Evolutionary conservation across 176 grass and related monocot genomes (phyloP).

Genomic region (Calamus simplicifolius): DNA sequence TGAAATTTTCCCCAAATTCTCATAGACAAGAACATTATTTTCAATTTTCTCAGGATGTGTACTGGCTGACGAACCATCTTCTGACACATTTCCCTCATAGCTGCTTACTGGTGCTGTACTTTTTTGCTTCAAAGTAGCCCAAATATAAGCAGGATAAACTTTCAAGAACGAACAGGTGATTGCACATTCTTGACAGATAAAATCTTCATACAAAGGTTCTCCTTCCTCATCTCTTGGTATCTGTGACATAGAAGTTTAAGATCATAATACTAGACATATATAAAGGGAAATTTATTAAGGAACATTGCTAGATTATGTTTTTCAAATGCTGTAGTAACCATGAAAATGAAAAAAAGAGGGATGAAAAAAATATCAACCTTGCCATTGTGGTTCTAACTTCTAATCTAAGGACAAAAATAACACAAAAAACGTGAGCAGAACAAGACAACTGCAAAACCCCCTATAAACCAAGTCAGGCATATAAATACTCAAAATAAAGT

Average conservation of each 20-base stretch:
- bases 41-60: constrained; percentile 20
- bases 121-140: constrained; percentile 38
- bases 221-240: constrained; percentile 89
- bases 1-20: background rate
- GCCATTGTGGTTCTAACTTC: too few relatives aligned
- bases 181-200: constrained; percentile 84
- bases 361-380: too few relatives aligned
- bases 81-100: constrained; percentile 24
- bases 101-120: constrained; percentile 23
- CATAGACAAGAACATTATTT: constrained; percentile 13
- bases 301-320: too few relatives aligned
- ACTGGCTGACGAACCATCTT: constrained; percentile 25
- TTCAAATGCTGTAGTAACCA: too few relatives aligned
- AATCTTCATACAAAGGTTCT: constrained; percentile 78
- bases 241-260: constrained; percentile 26
- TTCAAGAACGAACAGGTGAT: constrained; percentile 69
- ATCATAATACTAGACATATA: background rate
- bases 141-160: constrained; percentile 58
- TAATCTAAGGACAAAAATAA: background rate
- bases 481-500: constrained; percentile 9
- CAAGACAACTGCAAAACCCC: background rate
- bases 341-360: too few relatives aligned
- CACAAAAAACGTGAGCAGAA: background rate
- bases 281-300: too few relatives aligned
- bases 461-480: background rate